Evolutionary conservation across 345 rosid genomes (phyloP), one percentile per base, ranked within the genome.

Genomic region (Excoecaria cochinchinensis): DNA sequence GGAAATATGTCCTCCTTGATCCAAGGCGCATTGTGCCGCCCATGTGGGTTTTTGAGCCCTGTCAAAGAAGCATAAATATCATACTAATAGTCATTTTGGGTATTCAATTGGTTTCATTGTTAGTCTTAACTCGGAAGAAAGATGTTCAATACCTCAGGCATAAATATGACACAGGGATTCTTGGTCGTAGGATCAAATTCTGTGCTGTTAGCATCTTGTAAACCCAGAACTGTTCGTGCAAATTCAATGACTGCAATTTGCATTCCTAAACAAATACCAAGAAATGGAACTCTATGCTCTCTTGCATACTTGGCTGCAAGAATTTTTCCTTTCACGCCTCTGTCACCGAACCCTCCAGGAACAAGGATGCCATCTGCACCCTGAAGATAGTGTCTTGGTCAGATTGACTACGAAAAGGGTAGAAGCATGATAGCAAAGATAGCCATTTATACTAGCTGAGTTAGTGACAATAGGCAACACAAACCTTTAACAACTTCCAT

Each of bases 321-420:
- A 80, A 92, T 91, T 96, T 93, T 96, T 82, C 99, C 99, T 63
- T 81, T 75, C 73, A 96, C 97, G 39, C 99, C 99, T 74, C 98
- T 94, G 79, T 92, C 97, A 75, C 98, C 99, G 89, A 96, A 96
- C 25, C 99, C 99, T 82, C 98, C 99, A 57, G 99, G 99, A 81
- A 95, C 90, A 66, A 96, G 82, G 77, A 93, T 79, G 74, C 98
- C 95, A 79, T 92, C 88, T 65, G 97, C 97, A 73, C 87, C 90
- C 99, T 95, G 87, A 79, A 62, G 61, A 74, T 44, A 25, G 51
- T 70, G 36, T n/a, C 22, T 51, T 44, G n/a, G 59, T 76, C 46
- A 76, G 79, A 70, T 40, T 21, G 25, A 57, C 70, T 69, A 39
- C 58, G 51, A 59, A 19, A 40, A 19, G 31, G 31, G n/a, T 8